Evolutionary conservation across 2,329 filamentous ascomycete species (phyloP).

Genomic region (Exophiala lecanii-corni): DNA sequence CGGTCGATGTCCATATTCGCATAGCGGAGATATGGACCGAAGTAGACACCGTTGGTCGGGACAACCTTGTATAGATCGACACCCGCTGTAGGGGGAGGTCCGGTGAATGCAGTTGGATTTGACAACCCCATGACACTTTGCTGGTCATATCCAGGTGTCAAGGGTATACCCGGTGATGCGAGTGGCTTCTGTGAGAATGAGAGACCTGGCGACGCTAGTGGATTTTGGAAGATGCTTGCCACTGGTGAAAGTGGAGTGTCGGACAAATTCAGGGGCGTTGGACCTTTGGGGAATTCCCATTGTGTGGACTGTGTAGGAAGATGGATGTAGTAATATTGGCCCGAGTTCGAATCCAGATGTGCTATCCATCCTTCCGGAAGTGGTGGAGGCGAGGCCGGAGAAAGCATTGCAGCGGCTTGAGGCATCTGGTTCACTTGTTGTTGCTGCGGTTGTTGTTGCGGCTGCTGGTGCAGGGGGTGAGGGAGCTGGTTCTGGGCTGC

Average conservation of each 20-base stretch:
- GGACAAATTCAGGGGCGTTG: constrained; percentile 81
- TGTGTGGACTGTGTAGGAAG: constrained; percentile 91
- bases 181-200: constrained; percentile 59
- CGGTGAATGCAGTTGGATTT: constrained; percentile 75
- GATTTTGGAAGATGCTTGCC: constrained; percentile 68
- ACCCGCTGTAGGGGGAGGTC: constrained; percentile 80
- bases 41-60: constrained; percentile 95
- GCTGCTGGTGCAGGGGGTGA: constrained; percentile 9
- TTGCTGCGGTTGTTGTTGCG: not conserved
- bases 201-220: constrained; percentile 64
- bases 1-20: constrained; percentile 95
- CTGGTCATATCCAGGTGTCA: constrained; percentile 72
- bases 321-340: constrained; percentile 99
- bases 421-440: constrained; percentile 7
- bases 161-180: constrained; percentile 74
- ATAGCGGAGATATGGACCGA: constrained; percentile 92
- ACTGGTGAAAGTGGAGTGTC: constrained; percentile 77
- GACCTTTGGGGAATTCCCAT: constrained; percentile 97
- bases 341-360: constrained; percentile 89
- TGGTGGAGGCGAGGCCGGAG: constrained; percentile 81
- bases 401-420: constrained; percentile 39
- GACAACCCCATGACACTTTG: constrained; percentile 82
- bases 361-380: constrained; percentile 98
- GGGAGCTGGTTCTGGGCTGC: constrained; percentile 12
- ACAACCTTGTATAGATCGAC: constrained; percentile 92